A percentile compares a stretch with the other conserved stretches of the same genome.
Conservation (phyloP, 177 flowering plant genomes). For the Vitis hybrid region DNA sequence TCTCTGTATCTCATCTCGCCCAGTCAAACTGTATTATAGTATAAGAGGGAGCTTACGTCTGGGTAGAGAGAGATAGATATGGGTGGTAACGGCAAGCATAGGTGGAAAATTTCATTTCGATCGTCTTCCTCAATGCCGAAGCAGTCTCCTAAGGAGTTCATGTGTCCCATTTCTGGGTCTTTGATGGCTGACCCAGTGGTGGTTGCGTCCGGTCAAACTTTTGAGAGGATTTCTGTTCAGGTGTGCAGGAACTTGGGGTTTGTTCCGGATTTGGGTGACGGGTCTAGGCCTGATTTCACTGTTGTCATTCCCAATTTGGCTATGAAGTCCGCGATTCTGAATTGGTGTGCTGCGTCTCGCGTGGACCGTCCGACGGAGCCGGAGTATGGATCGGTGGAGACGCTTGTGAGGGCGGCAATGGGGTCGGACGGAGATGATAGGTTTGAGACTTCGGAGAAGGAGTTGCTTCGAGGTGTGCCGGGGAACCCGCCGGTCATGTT, state of each 20-base stretch:
- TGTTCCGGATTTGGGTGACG: slow-evolving; percentile 26
- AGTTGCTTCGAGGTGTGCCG: slow-evolving; percentile 51
- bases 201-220: slow-evolving; percentile 54
- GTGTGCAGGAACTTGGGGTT: slow-evolving; percentile 34
- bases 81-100: slow-evolving; percentile 48
- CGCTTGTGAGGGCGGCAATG: slow-evolving; percentile 36
- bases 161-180: slow-evolving; percentile 56
- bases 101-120: slow-evolving; percentile 50
- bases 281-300: slow-evolving; percentile 39
- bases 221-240: slow-evolving; percentile 43
- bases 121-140: slow-evolving; percentile 9
- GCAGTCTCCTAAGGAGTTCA: slow-evolving; percentile 45
- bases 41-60: too few relatives aligned
- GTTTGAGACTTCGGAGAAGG: slow-evolving; percentile 46
- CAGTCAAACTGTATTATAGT: too few relatives aligned
- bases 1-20: too few relatives aligned
- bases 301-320: slow-evolving; percentile 36
- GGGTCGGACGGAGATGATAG: slow-evolving; percentile 2
- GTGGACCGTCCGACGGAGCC: slow-evolving; percentile 41
- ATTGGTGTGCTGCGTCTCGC: slow-evolving; percentile 61
- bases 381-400: slow-evolving; percentile 35
- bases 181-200: slow-evolving; percentile 73
- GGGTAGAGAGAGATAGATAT: slow-evolving; percentile 12
- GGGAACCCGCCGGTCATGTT: slow-evolving; percentile 48
- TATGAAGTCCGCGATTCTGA: slow-evolving; percentile 28